Conservation (phyloP, 805 yeast species). For the Ogataea minuta region DNA sequence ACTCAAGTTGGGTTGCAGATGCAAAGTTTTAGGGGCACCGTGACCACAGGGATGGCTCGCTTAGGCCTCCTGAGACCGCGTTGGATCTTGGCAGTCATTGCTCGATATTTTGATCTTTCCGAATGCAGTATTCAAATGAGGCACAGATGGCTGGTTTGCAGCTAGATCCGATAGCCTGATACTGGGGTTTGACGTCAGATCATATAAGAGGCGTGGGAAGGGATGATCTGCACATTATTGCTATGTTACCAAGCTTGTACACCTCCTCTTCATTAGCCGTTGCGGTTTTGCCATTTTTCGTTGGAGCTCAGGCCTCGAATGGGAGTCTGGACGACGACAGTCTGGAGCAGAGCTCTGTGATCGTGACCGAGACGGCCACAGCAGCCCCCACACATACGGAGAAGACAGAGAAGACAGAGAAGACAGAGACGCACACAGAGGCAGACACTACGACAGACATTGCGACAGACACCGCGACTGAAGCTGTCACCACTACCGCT, state of each 20-base stretch:
- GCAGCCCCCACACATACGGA: no score
- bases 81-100: conserved; percentile 1
- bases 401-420: no score
- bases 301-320: conserved; percentile 10
- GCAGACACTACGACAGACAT: conserved; percentile 9
- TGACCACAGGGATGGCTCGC: conserved; percentile 7
- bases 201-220: conserved; percentile 2
- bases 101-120: conserved; percentile 17
- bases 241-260: conserved; percentile 14
- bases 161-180: conserved; percentile 6
- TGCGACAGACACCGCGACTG: conserved; percentile 1
- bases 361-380: conserved; percentile 5
- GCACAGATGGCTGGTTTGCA: conserved; percentile 21
- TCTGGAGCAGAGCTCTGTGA: not conserved
- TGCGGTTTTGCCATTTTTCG: conserved; percentile 13
- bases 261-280: conserved; percentile 11
- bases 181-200: not conserved
- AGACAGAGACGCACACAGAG: no score
- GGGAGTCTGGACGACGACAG: conserved; percentile 20
- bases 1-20: no score
- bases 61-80: not conserved
- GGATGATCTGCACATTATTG: not conserved
- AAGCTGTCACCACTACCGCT: conserved; percentile 1
- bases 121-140: conserved; percentile 14
- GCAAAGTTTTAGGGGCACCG: conserved; percentile 8